Conservation (phyloP, 148 eudicot genomes). For the Bassia scoparia region DNA sequence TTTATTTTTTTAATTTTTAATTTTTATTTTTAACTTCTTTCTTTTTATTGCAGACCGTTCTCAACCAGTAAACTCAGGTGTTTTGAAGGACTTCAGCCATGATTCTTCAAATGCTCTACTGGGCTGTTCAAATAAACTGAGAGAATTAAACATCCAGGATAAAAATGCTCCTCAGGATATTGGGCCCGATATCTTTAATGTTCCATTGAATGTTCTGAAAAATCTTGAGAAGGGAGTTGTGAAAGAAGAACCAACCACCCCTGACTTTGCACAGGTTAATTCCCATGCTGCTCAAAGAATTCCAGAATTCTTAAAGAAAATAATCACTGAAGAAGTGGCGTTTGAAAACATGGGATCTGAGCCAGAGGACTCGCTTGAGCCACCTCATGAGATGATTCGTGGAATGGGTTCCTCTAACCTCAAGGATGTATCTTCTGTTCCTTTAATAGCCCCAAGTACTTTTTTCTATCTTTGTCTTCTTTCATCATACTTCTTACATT, state of each 20-base stretch:
- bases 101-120: not conserved
- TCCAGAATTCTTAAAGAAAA: constrained; percentile 12
- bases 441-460: constrained; percentile 14
- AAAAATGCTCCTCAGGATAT: not conserved
- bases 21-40: not conserved
- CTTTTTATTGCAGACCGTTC: not conserved
- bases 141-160: constrained; percentile 1
- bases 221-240: constrained; percentile 9
- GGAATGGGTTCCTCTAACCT: constrained; percentile 18
- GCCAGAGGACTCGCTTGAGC: constrained; percentile 26
- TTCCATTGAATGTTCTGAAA: constrained; percentile 17
- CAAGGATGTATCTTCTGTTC: constrained; percentile 18
- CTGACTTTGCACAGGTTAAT: constrained; percentile 3
- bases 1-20: no score
- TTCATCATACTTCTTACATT: not conserved
- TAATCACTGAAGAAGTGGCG: constrained; percentile 15
- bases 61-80: constrained; percentile 1
- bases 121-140: not conserved
- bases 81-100: not conserved
- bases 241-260: constrained; percentile 12
- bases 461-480: not conserved
- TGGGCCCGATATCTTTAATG: constrained; percentile 1
- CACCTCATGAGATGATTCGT: constrained; percentile 29
- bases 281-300: constrained; percentile 12
- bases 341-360: constrained; percentile 16